Evolutionary conservation across 257 asterid species (phyloP).

Genomic region (Rubia yunnanensis): DNA sequence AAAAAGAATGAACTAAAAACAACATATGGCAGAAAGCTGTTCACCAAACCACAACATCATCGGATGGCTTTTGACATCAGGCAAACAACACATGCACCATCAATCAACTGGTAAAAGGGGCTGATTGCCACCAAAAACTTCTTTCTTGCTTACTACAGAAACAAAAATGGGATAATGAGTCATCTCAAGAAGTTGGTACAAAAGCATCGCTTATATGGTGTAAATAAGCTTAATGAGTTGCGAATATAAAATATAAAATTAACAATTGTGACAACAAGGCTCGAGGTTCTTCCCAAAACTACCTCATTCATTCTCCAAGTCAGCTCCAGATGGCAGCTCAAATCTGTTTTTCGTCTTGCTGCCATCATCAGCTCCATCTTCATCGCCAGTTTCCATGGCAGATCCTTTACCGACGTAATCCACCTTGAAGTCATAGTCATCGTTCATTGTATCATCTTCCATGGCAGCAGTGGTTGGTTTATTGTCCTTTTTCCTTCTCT

Average conservation of each 20-base stretch:
- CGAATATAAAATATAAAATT: too few relatives aligned
- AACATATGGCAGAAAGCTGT: background rate
- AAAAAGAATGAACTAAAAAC: too few relatives aligned
- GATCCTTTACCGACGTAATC: constrained; percentile 40
- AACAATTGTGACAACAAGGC: background rate
- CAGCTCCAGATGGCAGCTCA: constrained; percentile 61
- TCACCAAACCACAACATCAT: background rate
- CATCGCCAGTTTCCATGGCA: constrained; percentile 42
- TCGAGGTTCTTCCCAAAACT: background rate
- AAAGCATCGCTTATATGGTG: background rate
- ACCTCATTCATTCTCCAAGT: constrained; percentile 37
- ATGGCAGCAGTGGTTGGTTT: constrained; percentile 22
- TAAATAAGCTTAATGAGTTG: background rate
- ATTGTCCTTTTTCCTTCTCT: constrained; percentile 45
- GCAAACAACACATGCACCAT: background rate
- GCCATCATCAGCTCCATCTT: constrained; percentile 6
- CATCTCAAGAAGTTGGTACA: background rate
- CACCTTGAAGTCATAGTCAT: constrained; percentile 64
- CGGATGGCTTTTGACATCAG: background rate
- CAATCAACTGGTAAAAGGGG: too few relatives aligned
- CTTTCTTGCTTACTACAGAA: background rate
- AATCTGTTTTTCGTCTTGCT: constrained; percentile 36
- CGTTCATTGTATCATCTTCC: constrained; percentile 40
- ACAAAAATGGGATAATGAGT: background rate
- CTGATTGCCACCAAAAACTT: too few relatives aligned